A percentile compares a stretch with the other conserved stretches of the same genome.
phyloP scores from a whole-genome alignment of 2,329 filamentous ascomycete genomes.

The Cordyceps pruinosa region DNA sequence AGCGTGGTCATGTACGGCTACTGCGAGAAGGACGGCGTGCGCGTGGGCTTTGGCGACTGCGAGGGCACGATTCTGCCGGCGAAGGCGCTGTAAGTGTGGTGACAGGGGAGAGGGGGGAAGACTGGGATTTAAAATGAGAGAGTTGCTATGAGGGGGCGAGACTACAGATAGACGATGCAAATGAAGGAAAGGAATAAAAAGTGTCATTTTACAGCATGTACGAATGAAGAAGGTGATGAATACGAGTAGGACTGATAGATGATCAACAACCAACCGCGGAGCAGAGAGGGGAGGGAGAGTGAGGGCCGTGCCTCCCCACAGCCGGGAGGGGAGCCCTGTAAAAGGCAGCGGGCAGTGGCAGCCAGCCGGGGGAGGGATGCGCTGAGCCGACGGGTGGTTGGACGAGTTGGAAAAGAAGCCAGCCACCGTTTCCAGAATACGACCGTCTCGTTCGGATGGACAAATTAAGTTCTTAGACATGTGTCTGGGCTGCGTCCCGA shows the following conservation, averaged over 20 bases:
- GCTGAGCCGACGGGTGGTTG: background rate
- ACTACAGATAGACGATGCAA: background rate
- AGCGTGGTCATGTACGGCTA: conserved; percentile 34
- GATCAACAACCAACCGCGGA: background rate
- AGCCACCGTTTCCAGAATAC: background rate
- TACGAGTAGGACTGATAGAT: too few relatives aligned
- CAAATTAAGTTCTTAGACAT: background rate
- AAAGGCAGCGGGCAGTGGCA: background rate
- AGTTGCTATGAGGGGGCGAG: background rate
- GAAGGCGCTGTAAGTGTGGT: conserved; percentile 2
- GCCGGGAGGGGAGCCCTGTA: background rate
- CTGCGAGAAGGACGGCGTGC: conserved; percentile 24
- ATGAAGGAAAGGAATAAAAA: background rate
- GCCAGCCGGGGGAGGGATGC: background rate
- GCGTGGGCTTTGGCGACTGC: conserved; percentile 40
- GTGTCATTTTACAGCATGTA: too few relatives aligned
- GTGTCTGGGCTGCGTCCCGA: background rate
- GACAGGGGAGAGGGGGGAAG: background rate
- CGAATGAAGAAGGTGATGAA: background rate
- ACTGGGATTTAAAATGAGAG: background rate
- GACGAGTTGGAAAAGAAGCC: background rate
- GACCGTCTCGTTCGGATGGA: background rate
- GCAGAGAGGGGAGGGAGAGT: background rate
- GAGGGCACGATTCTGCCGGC: conserved; percentile 24
- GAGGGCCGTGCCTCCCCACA: background rate